Base-by-base conservation (phyloP, 495 filamentous ascomycete species). In the Xeromyces bisporus region DNA sequence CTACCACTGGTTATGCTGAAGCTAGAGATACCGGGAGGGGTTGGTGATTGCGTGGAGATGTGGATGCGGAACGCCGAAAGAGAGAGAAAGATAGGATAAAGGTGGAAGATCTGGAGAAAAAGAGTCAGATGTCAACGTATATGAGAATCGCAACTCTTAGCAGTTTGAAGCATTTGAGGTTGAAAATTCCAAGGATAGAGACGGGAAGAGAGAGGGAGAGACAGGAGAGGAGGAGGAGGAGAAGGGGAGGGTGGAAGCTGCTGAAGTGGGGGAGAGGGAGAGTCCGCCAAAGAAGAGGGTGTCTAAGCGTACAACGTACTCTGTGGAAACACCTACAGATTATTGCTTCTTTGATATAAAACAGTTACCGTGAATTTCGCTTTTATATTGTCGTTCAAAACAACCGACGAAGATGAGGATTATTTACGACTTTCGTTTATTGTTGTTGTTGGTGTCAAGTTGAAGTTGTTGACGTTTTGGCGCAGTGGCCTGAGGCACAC, bases 71-170 rank as follows among this genome's bases (percentile, higher is more conserved):
- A 21, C 4, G 31, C 11, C 20, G 31, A 21, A 7, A 15, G 8
- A 17, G 6, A 18, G 20, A 23, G 29, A 31, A 9, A 9, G 9
- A 9, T 21, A 21, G 15, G 28, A 15, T 21, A 21, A 31, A 12
- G 29, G 17, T 18, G n/a, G n/a, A n/a, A n/a, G n/a, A n/a, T 31
- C 31, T 33, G 31, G 31, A 24, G 23, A n/a, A n/a, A n/a, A n/a
- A n/a, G 25, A 12, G 31, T 31, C 15, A 15, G 10, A 10, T 21
- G 9, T 5, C 9, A 9, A 21, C 5, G 20, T 21, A 4, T 5
- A 21, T 21, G 9, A 15, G 7, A 11, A 3, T 11, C 8, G 20
- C 9, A 5, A 21, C 20, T 21, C 4, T 21, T 4, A 21, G 9
- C 20, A 9, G 20, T 4, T 21, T 21, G 20, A 9, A 21, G n/a